phyloP scores from a whole-genome alignment of 495 filamentous ascomycete genomes.

The Aspergillus conjunctus region DNA sequence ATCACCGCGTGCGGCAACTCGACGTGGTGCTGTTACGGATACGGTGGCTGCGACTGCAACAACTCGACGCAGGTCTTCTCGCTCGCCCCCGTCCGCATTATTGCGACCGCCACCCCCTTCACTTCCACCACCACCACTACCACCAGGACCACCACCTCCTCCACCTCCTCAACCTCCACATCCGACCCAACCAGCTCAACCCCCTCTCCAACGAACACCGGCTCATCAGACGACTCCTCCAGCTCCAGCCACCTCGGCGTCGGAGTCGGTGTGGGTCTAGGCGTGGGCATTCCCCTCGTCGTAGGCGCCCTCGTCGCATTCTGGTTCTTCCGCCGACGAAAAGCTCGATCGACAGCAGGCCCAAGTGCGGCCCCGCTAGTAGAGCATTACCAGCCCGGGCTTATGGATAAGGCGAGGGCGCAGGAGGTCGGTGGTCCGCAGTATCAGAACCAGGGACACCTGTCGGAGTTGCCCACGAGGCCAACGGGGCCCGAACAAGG shows the following conservation, averaged over 20 bases:
- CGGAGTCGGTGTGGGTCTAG: conserved; percentile 10
- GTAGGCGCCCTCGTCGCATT: not conserved
- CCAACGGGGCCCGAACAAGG: too few relatives aligned
- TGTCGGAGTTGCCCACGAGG: too few relatives aligned
- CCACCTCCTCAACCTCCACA: not conserved
- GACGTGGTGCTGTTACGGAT: conserved; percentile 5
- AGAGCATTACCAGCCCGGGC: too few relatives aligned
- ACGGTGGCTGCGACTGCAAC: conserved; percentile 2
- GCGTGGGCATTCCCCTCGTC: conserved; percentile 9
- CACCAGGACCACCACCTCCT: not conserved
- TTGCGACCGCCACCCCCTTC: not conserved
- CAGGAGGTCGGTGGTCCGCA: too few relatives aligned
- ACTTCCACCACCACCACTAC: not conserved
- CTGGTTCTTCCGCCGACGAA: conserved; percentile 7
- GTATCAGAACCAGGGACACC: too few relatives aligned
- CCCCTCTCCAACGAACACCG: too few relatives aligned
- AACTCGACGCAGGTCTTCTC: not conserved
- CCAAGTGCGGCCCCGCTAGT: too few relatives aligned
- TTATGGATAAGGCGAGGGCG: too few relatives aligned
- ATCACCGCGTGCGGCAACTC: not conserved
- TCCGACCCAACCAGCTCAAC: not conserved
- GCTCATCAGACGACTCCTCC: not conserved
- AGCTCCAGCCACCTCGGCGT: conserved; percentile 5
- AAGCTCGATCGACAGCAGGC: too few relatives aligned
- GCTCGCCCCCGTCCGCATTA: not conserved